These are phyloP conservation scores for Phellopilus nigrolimitatus DNA, from an alignment of 1,284 basidiomycete species.

Conservation along the genomic window DNA sequence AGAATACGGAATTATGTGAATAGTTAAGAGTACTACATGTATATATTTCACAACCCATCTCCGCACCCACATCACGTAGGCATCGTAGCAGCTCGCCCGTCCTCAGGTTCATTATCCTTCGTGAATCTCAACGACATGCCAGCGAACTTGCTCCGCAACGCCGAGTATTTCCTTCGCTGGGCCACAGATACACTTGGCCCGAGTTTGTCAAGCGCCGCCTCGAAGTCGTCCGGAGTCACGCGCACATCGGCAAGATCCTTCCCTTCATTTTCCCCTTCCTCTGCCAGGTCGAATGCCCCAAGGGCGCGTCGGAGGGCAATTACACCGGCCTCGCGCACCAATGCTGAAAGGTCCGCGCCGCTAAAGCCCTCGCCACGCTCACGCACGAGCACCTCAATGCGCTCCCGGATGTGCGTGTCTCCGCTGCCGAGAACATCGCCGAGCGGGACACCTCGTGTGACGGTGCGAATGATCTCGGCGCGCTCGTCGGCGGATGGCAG, in stretches of 20 bases:
- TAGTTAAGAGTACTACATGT: no score
- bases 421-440: conserved; percentile 30
- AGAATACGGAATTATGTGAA: background rate
- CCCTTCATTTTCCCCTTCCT: conserved; percentile 21
- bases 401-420: no score
- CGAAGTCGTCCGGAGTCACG: conserved; percentile 60
- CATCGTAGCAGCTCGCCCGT: conserved; percentile 21
- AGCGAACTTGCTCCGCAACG: conserved; percentile 74
- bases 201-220: conserved; percentile 74
- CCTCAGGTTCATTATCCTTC: conserved; percentile 31
- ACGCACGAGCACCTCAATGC: conserved; percentile 46
- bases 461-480: conserved; percentile 78
- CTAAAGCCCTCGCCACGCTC: conserved; percentile 81
- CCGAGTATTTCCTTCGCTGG: conserved; percentile 82
- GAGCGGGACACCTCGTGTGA: conserved; percentile 73
- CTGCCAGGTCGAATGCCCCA: conserved; percentile 41
- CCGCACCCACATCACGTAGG: conserved; percentile 6
- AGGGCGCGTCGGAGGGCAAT: conserved; percentile 72
- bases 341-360: conserved; percentile 83
- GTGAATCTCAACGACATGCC: conserved; percentile 54
- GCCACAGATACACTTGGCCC: conserved; percentile 79
- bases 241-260: conserved; percentile 49
- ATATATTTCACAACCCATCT: no score
- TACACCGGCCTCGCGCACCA: conserved; percentile 89
- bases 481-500: conserved; percentile 77